phyloP scores from a whole-genome alignment of 805 yeast species.

The Priceomyces melissophilus region DNA sequence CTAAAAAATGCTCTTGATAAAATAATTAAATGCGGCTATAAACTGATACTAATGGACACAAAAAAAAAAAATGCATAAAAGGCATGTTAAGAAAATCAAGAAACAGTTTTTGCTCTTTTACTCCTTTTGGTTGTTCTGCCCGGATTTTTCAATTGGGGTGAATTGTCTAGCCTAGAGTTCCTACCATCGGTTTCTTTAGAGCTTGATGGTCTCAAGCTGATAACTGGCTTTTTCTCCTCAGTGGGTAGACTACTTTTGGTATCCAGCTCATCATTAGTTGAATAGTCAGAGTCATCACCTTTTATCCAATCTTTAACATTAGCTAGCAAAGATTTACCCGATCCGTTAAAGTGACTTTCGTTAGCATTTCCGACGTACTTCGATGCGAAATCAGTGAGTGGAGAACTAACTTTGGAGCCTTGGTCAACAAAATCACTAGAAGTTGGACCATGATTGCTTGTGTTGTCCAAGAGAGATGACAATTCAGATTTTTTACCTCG shows the following conservation, averaged over 20 bases:
- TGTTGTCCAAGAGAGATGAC: conserved; percentile 22
- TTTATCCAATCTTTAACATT: conserved; percentile 43
- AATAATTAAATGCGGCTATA: too few relatives aligned
- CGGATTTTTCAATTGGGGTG: neutral
- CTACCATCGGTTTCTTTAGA: conserved; percentile 5
- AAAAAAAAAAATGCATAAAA: too few relatives aligned
- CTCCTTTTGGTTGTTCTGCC: neutral
- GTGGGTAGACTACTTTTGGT: conserved; percentile 1
- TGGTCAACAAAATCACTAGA: conserved; percentile 29
- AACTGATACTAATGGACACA: too few relatives aligned
- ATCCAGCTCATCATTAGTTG: conserved; percentile 18
- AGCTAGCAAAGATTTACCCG: conserved; percentile 31
- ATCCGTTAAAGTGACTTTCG: conserved; percentile 25
- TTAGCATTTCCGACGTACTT: conserved; percentile 57
- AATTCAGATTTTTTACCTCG: conserved; percentile 42
- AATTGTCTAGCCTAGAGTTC: neutral
- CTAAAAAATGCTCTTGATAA: too few relatives aligned
- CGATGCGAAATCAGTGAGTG: conserved; percentile 66
- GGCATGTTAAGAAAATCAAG: too few relatives aligned
- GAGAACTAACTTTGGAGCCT: conserved; percentile 37
- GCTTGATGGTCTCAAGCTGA: neutral
- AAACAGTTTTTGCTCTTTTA: neutral
- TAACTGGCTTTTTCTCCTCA: conserved; percentile 5
- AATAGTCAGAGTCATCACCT: conserved; percentile 31
- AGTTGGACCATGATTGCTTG: conserved; percentile 12